Percentiles rank a stretch among this genome's conserved stretches.
phyloP scores from a whole-genome alignment of 176 grass and related monocot species.

The Oryza nivara region DNA sequence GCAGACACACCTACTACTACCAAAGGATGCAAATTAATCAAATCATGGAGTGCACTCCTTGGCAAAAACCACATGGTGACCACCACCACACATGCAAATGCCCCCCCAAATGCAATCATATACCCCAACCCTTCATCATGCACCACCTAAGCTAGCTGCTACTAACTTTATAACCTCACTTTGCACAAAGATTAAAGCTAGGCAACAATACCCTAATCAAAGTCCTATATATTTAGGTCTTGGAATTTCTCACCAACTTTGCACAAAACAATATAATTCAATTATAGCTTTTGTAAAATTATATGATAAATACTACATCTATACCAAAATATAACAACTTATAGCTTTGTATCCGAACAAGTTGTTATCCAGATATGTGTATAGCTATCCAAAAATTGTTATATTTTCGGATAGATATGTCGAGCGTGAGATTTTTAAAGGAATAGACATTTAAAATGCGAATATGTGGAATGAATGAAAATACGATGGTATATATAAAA shows the following conservation, averaged over 20 bases:
- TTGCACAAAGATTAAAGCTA: slow-evolving; percentile 19
- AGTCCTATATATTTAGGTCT: not conserved
- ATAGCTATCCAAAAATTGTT: too few relatives aligned
- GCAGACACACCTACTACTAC: slow-evolving; percentile 37
- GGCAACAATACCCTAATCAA: not conserved
- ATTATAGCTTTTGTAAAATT: too few relatives aligned
- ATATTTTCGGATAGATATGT: too few relatives aligned
- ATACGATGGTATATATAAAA: too few relatives aligned
- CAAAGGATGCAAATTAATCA: slow-evolving; percentile 44
- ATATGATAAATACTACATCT: too few relatives aligned
- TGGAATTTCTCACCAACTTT: too few relatives aligned
- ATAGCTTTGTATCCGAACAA: too few relatives aligned
- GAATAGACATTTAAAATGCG: too few relatives aligned
- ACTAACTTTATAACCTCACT: slow-evolving; percentile 1
- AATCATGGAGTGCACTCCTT: slow-evolving; percentile 41
- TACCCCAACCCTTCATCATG: slow-evolving; percentile 29
- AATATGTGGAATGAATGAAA: too few relatives aligned
- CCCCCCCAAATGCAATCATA: slow-evolving; percentile 36
- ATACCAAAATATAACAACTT: too few relatives aligned
- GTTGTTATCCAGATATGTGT: too few relatives aligned
- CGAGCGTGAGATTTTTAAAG: too few relatives aligned
- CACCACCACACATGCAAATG: slow-evolving; percentile 54
- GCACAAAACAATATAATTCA: not conserved
- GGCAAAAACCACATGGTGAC: slow-evolving; percentile 53
- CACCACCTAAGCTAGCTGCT: slow-evolving; percentile 11